Evolutionary conservation across 1,284 basidiomycete species (phyloP).

Genomic region (Phenoliferia sp.): DNA sequence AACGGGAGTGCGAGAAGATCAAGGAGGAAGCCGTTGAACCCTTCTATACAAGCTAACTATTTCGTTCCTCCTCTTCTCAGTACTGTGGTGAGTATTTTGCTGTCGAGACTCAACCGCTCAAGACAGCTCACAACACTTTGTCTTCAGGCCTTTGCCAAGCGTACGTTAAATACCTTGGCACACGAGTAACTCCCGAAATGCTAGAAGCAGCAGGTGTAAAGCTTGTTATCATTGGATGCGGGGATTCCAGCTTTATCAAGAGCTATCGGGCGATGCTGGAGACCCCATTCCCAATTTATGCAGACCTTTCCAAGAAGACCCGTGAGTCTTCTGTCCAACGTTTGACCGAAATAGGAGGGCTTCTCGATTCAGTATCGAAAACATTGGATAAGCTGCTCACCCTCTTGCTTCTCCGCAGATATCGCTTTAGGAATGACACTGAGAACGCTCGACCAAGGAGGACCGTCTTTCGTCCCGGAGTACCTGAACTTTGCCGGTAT

Average conservation of each 20-base stretch:
- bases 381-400: neutral
- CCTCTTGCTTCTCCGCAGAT: neutral
- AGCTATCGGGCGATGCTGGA: conserved; percentile 46
- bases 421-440: conserved; percentile 28
- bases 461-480: conserved; percentile 9
- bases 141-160: conserved; percentile 41
- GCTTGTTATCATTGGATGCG: conserved; percentile 59
- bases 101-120: neutral
- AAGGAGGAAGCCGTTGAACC: too few relatives aligned
- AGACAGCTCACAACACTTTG: neutral
- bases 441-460: conserved; percentile 16
- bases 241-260: conserved; percentile 54
- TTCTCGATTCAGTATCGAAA: neutral
- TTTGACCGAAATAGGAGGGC: neutral
- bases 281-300: conserved; percentile 47
- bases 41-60: neutral
- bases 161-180: conserved; percentile 53
- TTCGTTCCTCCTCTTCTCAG: neutral
- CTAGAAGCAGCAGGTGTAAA: conserved; percentile 43
- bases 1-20: too few relatives aligned
- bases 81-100: conserved; percentile 4
- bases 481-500: conserved; percentile 12
- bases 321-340: conserved; percentile 1
- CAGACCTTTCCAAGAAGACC: conserved; percentile 53
- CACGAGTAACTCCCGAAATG: conserved; percentile 47